phyloP scores from a whole-genome alignment of 345 rosid genomes.

The Aegle marmelos region DNA sequence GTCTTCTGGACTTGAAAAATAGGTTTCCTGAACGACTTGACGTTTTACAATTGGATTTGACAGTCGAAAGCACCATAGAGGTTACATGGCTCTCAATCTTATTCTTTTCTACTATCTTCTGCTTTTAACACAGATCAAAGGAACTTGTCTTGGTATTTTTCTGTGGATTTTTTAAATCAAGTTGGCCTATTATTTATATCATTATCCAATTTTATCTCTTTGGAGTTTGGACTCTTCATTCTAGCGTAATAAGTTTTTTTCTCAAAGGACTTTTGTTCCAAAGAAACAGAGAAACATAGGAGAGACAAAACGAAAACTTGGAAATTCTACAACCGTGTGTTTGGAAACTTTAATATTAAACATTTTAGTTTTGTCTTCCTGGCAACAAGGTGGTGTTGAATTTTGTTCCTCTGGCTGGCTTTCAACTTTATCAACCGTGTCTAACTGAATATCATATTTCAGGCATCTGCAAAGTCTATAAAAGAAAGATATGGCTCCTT shows the following conservation, averaged over 20 bases:
- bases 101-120: slow-evolving; percentile 1
- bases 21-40: slow-evolving; percentile 60
- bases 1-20: slow-evolving; percentile 58
- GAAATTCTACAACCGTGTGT: background rate
- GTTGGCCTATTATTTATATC: background rate
- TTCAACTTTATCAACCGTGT: background rate
- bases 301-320: background rate
- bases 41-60: slow-evolving; percentile 58
- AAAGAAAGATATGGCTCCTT: slow-evolving; percentile 60
- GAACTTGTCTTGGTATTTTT: background rate
- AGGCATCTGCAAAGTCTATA: slow-evolving; percentile 68
- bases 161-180: background rate
- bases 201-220: background rate
- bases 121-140: background rate
- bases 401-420: background rate
- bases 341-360: background rate
- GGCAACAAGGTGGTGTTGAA: background rate
- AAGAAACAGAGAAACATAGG: background rate
- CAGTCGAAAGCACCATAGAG: slow-evolving; percentile 74
- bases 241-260: background rate
- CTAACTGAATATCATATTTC: slow-evolving; percentile 19
- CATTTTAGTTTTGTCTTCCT: background rate
- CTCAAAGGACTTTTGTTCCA: background rate
- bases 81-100: slow-evolving; percentile 29
- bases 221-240: background rate